Percentiles rank a stretch among this genome's conserved stretches.
phyloP scores from a whole-genome alignment of 495 filamentous ascomycete genomes.

The Penicillium canescens region DNA sequence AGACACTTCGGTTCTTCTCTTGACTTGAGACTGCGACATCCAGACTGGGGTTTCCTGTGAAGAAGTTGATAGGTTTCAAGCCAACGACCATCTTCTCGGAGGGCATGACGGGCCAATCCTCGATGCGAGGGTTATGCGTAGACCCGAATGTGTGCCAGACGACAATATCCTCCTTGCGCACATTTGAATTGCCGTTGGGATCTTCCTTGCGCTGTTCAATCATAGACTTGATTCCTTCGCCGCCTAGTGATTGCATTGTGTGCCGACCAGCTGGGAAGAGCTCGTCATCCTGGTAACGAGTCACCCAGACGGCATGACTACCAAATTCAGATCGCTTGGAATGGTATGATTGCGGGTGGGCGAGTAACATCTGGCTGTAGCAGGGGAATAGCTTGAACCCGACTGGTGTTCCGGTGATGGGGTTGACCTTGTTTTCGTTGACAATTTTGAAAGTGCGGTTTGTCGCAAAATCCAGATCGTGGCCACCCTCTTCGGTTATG shows the following conservation, averaged over 20 bases:
- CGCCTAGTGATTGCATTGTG: constrained; percentile 78
- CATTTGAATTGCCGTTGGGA: constrained; percentile 29
- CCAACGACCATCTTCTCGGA: constrained; percentile 41
- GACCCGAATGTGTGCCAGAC: constrained; percentile 58
- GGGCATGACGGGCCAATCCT: constrained; percentile 69
- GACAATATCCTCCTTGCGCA: constrained; percentile 51
- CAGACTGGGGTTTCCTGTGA: constrained; percentile 63
- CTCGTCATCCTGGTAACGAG: constrained; percentile 72
- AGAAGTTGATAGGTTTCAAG: constrained; percentile 75
- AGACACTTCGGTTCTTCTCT: constrained; percentile 29
- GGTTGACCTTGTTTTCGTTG: constrained; percentile 65
- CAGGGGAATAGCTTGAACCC: constrained; percentile 75
- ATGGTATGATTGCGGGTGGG: constrained; percentile 68
- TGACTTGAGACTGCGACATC: constrained; percentile 36
- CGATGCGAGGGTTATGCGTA: constrained; percentile 58
- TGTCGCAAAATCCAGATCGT: constrained; percentile 59
- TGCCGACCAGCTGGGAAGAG: constrained; percentile 77
- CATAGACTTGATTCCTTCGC: constrained; percentile 34
- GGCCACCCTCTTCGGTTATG: constrained; percentile 57
- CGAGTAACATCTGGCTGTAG: constrained; percentile 76
- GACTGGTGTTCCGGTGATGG: constrained; percentile 70
- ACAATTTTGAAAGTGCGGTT: constrained; percentile 82
- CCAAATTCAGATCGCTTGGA: constrained; percentile 75
- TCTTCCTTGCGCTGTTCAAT: constrained; percentile 13
- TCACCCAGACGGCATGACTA: constrained; percentile 77